These are phyloP conservation scores for Leccinum uliginosum DNA, from an alignment of 768 basidiomycete genomes.

Conservation along the genomic window DNA sequence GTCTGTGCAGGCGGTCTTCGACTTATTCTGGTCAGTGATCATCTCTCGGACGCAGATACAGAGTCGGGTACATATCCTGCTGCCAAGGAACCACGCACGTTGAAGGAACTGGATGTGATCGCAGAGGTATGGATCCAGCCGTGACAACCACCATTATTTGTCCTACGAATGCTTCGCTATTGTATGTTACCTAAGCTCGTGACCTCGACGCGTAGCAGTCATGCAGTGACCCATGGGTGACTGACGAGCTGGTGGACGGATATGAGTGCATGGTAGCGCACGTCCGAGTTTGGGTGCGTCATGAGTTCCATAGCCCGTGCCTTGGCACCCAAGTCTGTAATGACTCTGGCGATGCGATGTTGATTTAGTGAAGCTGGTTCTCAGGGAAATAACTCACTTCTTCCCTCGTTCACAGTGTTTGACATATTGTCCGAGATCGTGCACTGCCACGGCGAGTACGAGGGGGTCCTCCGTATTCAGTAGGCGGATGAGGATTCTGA, in stretches of 20 bases:
- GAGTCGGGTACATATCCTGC: constrained; percentile 21
- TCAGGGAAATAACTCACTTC: constrained; percentile 51
- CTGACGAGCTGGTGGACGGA: constrained; percentile 90
- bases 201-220: background rate
- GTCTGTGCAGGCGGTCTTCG: constrained; percentile 64
- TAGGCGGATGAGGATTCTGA: constrained; percentile 69
- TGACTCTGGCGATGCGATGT: constrained; percentile 42
- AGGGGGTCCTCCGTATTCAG: constrained; percentile 64
- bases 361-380: background rate
- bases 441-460: constrained; percentile 87
- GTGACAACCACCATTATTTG: constrained; percentile 19
- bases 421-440: constrained; percentile 93
- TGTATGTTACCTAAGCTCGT: constrained; percentile 1
- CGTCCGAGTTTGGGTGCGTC: constrained; percentile 82
- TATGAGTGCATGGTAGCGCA: constrained; percentile 87
- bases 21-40: constrained; percentile 61
- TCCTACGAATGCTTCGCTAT: constrained; percentile 6
- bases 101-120: constrained; percentile 71
- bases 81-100: constrained; percentile 37
- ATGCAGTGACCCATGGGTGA: constrained; percentile 69
- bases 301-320: constrained; percentile 87
- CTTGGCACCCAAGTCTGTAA: constrained; percentile 86
- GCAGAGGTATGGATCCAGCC: constrained; percentile 64
- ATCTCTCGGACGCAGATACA: constrained; percentile 35
- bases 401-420: constrained; percentile 90